A percentile compares a stretch with the other conserved stretches of the same genome.
These are phyloP conservation scores for Kodamaea arcana DNA, from an alignment of 1,139 yeast species.

Conservation along the genomic window DNA sequence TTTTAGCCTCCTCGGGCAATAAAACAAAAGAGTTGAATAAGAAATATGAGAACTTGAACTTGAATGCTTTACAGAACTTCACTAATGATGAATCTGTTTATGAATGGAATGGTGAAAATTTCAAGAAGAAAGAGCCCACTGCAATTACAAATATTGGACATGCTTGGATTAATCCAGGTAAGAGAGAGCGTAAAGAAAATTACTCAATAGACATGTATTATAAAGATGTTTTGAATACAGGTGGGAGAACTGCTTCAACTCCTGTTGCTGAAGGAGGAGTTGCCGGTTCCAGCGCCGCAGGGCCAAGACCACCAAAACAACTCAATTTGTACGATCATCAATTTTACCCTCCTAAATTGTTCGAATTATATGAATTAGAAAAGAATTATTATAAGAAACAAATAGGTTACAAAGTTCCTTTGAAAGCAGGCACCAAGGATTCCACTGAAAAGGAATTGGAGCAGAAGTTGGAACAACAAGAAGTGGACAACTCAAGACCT, in stretches of 20 bases:
- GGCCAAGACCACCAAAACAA: slow-evolving; percentile 66
- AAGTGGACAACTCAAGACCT: slow-evolving; percentile 60
- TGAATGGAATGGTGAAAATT: slow-evolving; percentile 84
- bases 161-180: slow-evolving; percentile 71
- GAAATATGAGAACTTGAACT: slow-evolving; percentile 61
- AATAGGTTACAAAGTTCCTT: slow-evolving; percentile 46
- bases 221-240: slow-evolving; percentile 70
- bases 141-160: slow-evolving; percentile 40
- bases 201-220: slow-evolving; percentile 77
- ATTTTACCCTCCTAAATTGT: slow-evolving; percentile 58
- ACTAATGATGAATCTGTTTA: slow-evolving; percentile 64
- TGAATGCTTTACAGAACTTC: slow-evolving; percentile 74
- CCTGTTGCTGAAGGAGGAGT: slow-evolving; percentile 23
- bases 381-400: slow-evolving; percentile 55
- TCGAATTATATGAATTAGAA: slow-evolving; percentile 63
- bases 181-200: slow-evolving; percentile 75
- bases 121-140: slow-evolving; percentile 58
- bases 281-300: slow-evolving; percentile 22
- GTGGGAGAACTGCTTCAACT: slow-evolving; percentile 36
- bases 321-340: slow-evolving; percentile 71
- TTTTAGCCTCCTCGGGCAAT: slow-evolving; percentile 57
- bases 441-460: slow-evolving; percentile 47
- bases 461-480: slow-evolving; percentile 54
- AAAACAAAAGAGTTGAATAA: slow-evolving; percentile 61
- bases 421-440: slow-evolving; percentile 41